Conservation (phyloP, 2,329 filamentous ascomycete species). For the Fonsecaea monophora region DNA sequence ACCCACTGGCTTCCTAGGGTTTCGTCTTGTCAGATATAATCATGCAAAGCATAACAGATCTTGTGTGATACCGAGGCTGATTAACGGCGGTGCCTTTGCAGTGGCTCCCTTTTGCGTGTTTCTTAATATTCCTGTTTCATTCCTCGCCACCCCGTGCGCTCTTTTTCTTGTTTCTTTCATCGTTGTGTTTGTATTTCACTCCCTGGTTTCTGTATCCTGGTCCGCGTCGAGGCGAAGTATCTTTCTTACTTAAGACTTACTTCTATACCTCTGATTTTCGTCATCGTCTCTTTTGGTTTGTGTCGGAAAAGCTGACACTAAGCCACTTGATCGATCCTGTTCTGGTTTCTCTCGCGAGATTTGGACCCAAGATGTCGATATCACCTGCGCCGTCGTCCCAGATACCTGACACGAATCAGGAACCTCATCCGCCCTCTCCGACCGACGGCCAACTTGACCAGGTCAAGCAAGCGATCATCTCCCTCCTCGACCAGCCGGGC, state of each 20-base stretch:
- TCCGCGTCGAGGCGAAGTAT: background rate
- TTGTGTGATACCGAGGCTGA: background rate
- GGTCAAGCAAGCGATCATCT: constrained; percentile 62
- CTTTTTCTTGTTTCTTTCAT: background rate
- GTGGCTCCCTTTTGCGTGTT: background rate
- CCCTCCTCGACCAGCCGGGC: constrained; percentile 64
- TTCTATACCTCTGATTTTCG: background rate
- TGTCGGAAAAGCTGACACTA: background rate
- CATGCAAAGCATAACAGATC: background rate
- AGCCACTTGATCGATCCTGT: background rate
- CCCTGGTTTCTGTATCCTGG: background rate
- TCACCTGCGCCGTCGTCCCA: constrained; percentile 2
- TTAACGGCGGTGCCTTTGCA: background rate
- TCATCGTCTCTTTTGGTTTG: background rate
- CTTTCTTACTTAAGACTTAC: background rate
- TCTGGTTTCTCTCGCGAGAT: background rate
- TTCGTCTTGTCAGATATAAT: background rate
- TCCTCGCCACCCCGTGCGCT: background rate
- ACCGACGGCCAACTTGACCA: constrained; percentile 45
- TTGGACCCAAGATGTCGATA: constrained; percentile 11
- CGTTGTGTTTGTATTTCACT: background rate
- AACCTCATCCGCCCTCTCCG: constrained; percentile 10
- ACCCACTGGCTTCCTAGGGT: background rate
- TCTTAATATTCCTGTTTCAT: constrained; percentile 2
- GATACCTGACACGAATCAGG: background rate